Evolutionary conservation across 2,329 filamentous ascomycete genomes (phyloP), one percentile per base, ranked within the genome.

Genomic region (Mollisia scopiformis): DNA sequence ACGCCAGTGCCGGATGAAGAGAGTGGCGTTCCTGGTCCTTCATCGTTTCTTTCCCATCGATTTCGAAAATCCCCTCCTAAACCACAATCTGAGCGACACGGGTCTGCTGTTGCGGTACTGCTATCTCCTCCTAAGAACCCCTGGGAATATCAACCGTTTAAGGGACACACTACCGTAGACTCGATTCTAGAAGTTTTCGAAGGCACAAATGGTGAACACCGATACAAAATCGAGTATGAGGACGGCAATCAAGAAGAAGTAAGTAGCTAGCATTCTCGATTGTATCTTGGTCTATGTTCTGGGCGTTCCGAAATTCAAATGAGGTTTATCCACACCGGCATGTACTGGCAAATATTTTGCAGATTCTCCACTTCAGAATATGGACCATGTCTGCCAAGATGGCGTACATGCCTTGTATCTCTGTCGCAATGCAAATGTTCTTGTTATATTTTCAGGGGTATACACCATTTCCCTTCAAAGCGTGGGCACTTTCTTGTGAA

Each of bases 181-280:
- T 46, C 55, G 5, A 62, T 74, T 2, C 30, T 73, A n/a, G 62
- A 66, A 30, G 69, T 72, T 25, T 23, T 68, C 14, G 35, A 66
- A 31, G 58, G 57, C 2, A 28, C 54, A 11, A 54, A 66, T 56
- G 67, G 66, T 8, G 43, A 67, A 28, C 25, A 47, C 16, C 60
- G 63, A 54, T 75, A 74, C 57, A 63, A 54, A 33, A 68, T 75
- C 21, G 68, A 71, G 57, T 74, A 68, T 58, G 72, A 71, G 33
- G 70, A 73, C 64, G 73, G 73, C 11, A 68, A 59, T 51, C 61
- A 68, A 58, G 68, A 71, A 52, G 59, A 66, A 53, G 74, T 75
- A 60, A 70, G 73, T 74, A 30, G n/a, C n/a, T n/a, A n/a, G n/a
- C n/a, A n/a, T n/a, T n/a, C n/a, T n/a, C n/a, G n/a, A n/a, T n/a